Conservation (phyloP, 202 grass and related monocot genomes). For the Musa balbisiana region DNA sequence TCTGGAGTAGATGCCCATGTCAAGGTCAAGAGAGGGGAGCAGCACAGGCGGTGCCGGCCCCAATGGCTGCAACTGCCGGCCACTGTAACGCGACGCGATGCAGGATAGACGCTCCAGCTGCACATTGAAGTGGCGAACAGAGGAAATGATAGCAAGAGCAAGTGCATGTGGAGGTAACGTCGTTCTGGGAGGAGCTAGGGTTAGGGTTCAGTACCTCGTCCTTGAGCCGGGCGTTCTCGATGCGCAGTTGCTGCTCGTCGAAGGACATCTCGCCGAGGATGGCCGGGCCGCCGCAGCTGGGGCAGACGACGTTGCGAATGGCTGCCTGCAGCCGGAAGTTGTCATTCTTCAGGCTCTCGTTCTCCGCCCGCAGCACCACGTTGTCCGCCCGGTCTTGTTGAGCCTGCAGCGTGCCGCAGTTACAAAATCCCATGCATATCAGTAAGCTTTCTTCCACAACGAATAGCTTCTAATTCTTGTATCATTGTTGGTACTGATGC, state of each 20-base stretch:
- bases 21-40: conserved; percentile 66
- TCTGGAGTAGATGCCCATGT: conserved; percentile 76
- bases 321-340: conserved; percentile 89
- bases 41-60: conserved; percentile 34
- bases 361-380: conserved; percentile 71
- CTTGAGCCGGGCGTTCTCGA: conserved; percentile 88
- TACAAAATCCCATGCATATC: neutral
- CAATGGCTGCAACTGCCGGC: conserved; percentile 27
- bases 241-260: conserved; percentile 87
- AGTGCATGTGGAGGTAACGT: too few species aligned
- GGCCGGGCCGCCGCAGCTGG: conserved; percentile 83
- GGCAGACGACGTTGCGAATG: conserved; percentile 83
- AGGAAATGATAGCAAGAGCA: neutral
- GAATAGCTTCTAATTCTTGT: neutral
- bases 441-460: neutral
- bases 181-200: neutral
- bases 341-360: conserved; percentile 85
- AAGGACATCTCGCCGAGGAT: conserved; percentile 78
- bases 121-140: neutral
- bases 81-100: conserved; percentile 48
- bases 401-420: conserved; percentile 65
- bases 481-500: too few species aligned
- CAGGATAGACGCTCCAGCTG: conserved; percentile 87
- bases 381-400: conserved; percentile 97
- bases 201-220: conserved; percentile 52